Evolutionary conservation across 352 stramenopile genomes (phyloP), one percentile per base, ranked within the genome.

Genomic region (Phytopythium vexans): DNA sequence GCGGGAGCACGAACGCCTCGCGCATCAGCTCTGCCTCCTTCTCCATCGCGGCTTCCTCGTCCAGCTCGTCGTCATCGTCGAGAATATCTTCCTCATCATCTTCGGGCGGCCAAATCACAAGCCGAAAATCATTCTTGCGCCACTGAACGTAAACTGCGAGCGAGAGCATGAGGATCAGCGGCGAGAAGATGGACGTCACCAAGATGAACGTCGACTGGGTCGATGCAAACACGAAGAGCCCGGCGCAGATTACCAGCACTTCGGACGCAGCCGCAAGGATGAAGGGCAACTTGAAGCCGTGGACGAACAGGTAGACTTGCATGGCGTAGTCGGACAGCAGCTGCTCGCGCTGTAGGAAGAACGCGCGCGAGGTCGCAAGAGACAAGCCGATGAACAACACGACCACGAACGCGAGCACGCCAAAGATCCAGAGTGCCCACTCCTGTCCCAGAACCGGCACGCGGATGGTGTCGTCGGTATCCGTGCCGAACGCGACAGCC

Each of bases 351-450:
- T 89, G 78, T 2, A 95, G 70, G 48, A 90, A 93, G 41, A 92
- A 92, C 7, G 83, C 80, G 32, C 82, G 76, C 8, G 80, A 92
- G 0, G 82, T 93, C 3, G 86, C 80, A 3, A 92, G 65, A 10
- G 78, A 71, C 21, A 95, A 62, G 1, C 77, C 84, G 2, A 77
- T 71, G 54, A 94, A 92, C 12, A 94, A 64, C 11, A 94, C 86
- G 12, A 93, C 68, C 38, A 94, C 79, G 52, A 94, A 92, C 7
- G 82, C 77, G 1, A 94, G 58, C 5, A 94, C 80, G 10, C 83
- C 86, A 58, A 95, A 94, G n/a, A 95, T 73, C 83, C 83, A 95
- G 2, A 94, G 56, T 2, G 83, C 79, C 82, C 82, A 93, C 38
- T 82, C 42, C 39, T 93, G 81, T 1, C 77, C 82, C 4, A 82